These are phyloP conservation scores for Rhizophora mangle DNA, from an alignment of 345 rosid species.

Conservation along the genomic window DNA sequence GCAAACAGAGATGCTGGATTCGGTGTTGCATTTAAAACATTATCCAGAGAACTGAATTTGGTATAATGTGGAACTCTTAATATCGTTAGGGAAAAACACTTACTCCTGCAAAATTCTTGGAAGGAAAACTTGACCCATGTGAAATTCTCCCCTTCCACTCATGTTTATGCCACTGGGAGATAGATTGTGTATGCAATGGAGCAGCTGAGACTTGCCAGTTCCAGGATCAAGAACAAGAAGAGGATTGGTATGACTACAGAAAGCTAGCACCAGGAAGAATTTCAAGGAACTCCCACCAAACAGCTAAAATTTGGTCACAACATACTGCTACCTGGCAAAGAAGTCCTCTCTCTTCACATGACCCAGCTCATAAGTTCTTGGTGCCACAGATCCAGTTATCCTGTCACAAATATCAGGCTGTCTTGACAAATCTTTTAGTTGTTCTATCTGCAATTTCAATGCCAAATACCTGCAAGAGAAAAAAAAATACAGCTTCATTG, in stretches of 20 bases:
- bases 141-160: slow-evolving; percentile 96
- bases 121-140: slow-evolving; percentile 36
- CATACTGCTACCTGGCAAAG: slow-evolving; percentile 68
- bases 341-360: slow-evolving; percentile 87
- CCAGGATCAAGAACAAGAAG: slow-evolving; percentile 99
- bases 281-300: slow-evolving; percentile 90
- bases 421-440: slow-evolving; percentile 61
- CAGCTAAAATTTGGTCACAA: slow-evolving; percentile 46
- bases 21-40: slow-evolving; percentile 11
- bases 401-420: slow-evolving; percentile 83
- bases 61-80: not conserved
- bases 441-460: slow-evolving; percentile 50
- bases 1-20: not conserved
- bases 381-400: slow-evolving; percentile 80
- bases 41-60: not conserved
- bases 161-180: slow-evolving; percentile 95
- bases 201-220: slow-evolving; percentile 92
- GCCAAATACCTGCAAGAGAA: not conserved
- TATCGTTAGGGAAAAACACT: not conserved
- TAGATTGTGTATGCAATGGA: slow-evolving; percentile 89
- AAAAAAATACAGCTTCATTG: not conserved
- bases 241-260: slow-evolving; percentile 84
- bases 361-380: slow-evolving; percentile 93
- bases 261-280: slow-evolving; percentile 87
- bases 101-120: not conserved